Conservation (phyloP, 2,329 filamentous ascomycete species). For the Thermomyces lanuginosus region DNA sequence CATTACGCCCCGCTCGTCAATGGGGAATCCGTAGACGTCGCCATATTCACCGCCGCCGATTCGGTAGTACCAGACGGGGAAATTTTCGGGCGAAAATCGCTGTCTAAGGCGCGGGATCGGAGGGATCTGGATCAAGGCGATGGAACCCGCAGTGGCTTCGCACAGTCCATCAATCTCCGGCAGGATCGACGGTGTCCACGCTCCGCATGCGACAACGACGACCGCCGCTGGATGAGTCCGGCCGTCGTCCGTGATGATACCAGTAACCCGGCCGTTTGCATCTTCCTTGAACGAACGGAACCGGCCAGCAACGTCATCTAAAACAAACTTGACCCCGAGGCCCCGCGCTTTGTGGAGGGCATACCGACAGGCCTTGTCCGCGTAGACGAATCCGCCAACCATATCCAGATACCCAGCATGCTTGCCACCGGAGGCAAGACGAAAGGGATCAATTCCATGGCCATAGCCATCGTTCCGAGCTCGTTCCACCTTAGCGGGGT, state of each 20-base stretch:
- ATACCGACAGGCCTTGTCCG: slow-evolving; percentile 32
- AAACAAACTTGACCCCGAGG: slow-evolving; percentile 28
- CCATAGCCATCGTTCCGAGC: slow-evolving; percentile 15
- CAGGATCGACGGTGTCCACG: slow-evolving; percentile 30
- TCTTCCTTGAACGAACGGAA: slow-evolving; percentile 15
- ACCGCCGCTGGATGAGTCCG: slow-evolving; percentile 17
- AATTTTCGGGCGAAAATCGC: slow-evolving; percentile 27
- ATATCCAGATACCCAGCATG: slow-evolving; percentile 30
- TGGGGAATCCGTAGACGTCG: slow-evolving; percentile 35
- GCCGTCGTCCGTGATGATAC: slow-evolving; percentile 26
- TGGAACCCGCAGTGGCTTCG: slow-evolving; percentile 35
- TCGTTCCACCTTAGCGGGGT: slow-evolving; percentile 12
- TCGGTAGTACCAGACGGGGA: slow-evolving; percentile 31
- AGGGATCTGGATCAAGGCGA: slow-evolving; percentile 32
- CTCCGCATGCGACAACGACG: slow-evolving; percentile 28
- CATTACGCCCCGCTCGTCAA: slow-evolving; percentile 27
- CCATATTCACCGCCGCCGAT: slow-evolving; percentile 21
- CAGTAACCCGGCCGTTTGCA: slow-evolving; percentile 13
- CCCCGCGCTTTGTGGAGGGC: slow-evolving; percentile 28
- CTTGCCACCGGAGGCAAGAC: slow-evolving; percentile 12
- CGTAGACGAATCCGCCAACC: slow-evolving; percentile 30
- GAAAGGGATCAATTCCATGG: slow-evolving; percentile 25
- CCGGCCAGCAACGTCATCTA: slow-evolving; percentile 17
- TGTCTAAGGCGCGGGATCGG: slow-evolving; percentile 21
- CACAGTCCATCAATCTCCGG: slow-evolving; percentile 26